Evolutionary conservation across 177 flowering plant species (phyloP).

Genomic region (Vitis hybrid): DNA sequence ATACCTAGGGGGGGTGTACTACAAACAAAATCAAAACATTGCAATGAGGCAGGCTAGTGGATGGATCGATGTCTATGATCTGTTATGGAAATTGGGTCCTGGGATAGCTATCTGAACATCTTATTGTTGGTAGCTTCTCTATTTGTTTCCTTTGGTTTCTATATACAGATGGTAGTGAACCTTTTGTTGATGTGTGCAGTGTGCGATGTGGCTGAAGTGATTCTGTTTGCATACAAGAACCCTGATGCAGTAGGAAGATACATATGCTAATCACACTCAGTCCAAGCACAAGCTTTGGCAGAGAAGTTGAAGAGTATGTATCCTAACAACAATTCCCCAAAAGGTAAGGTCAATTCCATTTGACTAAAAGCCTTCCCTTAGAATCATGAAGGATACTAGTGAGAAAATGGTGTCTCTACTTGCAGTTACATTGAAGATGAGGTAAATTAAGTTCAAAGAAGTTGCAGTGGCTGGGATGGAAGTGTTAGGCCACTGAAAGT

Average conservation of each 20-base stretch:
- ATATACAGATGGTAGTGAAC: constrained; percentile 1
- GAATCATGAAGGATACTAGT: too few relatives aligned
- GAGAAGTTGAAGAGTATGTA: constrained; percentile 8
- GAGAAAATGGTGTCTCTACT: background rate
- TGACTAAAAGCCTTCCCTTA: background rate
- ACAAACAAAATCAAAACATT: too few relatives aligned
- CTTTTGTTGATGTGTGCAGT: constrained; percentile 5
- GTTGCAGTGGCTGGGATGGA: constrained; percentile 63
- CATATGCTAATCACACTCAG: background rate
- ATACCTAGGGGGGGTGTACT: too few relatives aligned
- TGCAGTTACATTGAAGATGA: constrained; percentile 28
- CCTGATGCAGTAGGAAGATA: constrained; percentile 9
- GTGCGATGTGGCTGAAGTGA: constrained; percentile 6
- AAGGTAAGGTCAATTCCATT: background rate
- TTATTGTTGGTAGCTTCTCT: background rate
- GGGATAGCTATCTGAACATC: background rate
- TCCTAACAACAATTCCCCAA: constrained; percentile 3
- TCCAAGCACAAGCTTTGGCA: background rate
- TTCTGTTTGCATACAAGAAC: constrained; percentile 3
- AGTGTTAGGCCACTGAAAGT: constrained; percentile 51
- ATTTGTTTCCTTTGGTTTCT: background rate
- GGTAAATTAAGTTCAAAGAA: constrained; percentile 41
- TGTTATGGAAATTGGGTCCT: background rate
- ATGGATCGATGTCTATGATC: too few relatives aligned
- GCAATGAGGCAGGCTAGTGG: too few relatives aligned